A percentile compares a stretch with the other conserved stretches of the same genome.
Evolutionary conservation across 83 land plant species (phyloP).

Genomic region (Isoetes engelmannii): DNA sequence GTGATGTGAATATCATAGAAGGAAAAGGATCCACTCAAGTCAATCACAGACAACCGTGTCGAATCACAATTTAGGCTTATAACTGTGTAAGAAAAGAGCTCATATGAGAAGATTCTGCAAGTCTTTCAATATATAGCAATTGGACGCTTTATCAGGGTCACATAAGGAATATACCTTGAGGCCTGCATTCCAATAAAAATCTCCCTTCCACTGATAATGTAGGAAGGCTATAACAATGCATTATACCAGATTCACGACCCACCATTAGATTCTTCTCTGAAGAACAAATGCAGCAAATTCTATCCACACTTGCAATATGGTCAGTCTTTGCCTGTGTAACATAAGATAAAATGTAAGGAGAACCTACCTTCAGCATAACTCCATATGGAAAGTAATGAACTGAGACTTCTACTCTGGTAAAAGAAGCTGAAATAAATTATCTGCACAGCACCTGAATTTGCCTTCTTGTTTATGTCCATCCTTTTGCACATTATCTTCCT

Average conservation of each 20-base stretch:
- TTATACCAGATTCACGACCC: slow-evolving; percentile 37
- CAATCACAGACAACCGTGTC: slow-evolving; percentile 35
- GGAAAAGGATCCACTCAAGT: slow-evolving; percentile 23
- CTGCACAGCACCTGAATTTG: too few species aligned
- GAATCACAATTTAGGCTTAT: slow-evolving; percentile 33
- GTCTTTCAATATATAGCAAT: not conserved
- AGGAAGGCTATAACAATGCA: slow-evolving; percentile 29
- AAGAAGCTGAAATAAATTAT: too few species aligned
- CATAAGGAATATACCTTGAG: slow-evolving; percentile 26
- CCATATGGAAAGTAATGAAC: too few species aligned
- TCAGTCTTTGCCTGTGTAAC: too few species aligned
- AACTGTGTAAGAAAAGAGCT: slow-evolving; percentile 17
- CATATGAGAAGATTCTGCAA: not conserved
- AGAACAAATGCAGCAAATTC: slow-evolving; percentile 37
- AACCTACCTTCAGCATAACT: too few species aligned
- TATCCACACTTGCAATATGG: slow-evolving; percentile 11
- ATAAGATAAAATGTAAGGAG: too few species aligned
- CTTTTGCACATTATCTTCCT: too few species aligned
- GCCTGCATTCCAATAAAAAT: slow-evolving; percentile 29
- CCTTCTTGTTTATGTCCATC: too few species aligned
- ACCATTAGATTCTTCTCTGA: slow-evolving; percentile 23
- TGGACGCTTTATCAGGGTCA: not conserved
- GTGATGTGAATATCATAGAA: slow-evolving; percentile 21
- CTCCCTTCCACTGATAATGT: slow-evolving; percentile 15
- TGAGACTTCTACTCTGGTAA: too few species aligned